Conservation (phyloP, 129 eudicot genomes). For the Helianthus tuberosus region DNA sequence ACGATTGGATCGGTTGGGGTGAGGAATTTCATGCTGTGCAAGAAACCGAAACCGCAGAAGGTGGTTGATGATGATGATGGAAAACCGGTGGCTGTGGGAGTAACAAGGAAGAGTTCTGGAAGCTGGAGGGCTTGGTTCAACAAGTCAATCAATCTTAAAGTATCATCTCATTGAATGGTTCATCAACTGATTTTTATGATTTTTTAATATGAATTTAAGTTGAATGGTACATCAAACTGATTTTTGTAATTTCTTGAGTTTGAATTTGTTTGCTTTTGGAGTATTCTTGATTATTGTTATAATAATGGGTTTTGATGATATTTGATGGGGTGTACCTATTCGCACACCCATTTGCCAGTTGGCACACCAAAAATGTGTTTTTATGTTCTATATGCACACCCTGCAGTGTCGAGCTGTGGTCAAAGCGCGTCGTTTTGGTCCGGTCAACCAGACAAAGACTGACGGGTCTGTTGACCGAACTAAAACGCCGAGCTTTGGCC, state of each 20-base stretch:
- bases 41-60: conserved; percentile 64
- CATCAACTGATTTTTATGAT: background rate
- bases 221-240: background rate
- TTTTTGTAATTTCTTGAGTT: background rate
- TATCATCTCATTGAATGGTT: conserved; percentile 60
- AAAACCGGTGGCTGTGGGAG: conserved; percentile 32
- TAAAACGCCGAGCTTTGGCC: no score
- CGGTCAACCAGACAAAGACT: no score
- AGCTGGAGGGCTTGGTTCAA: conserved; percentile 83
- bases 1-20: conserved; percentile 76
- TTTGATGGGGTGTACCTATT: no score
- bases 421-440: no score
- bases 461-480: no score
- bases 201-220: background rate
- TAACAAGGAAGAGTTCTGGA: conserved; percentile 44
- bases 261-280: background rate
- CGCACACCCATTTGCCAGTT: no score
- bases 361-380: no score
- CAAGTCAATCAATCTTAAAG: conserved; percentile 63
- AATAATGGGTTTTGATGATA: background rate
- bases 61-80: conserved; percentile 19
- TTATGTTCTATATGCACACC: no score
- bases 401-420: no score
- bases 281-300: no score
- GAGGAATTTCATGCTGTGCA: conserved; percentile 76